Evolutionary conservation across 2,329 filamentous ascomycete genomes (phyloP).

Genomic region (Fusarium sp.): DNA sequence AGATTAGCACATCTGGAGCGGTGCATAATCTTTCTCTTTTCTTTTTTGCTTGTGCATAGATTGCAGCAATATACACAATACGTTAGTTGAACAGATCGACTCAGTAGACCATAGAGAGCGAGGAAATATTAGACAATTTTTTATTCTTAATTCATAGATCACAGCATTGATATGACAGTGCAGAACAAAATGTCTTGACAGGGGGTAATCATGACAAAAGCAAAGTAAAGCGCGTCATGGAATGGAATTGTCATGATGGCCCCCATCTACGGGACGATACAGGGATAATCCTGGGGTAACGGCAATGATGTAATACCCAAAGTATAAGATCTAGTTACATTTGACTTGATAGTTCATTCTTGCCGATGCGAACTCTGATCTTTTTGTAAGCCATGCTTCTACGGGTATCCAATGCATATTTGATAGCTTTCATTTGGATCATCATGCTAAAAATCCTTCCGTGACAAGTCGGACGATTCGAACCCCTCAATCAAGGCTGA

Average conservation of each 20-base stretch:
- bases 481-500: conserved; percentile 37
- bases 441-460: background rate
- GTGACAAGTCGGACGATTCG: background rate
- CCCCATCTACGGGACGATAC: conserved; percentile 11
- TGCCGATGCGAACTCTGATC: background rate
- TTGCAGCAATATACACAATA: conserved; percentile 3
- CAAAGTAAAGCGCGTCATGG: background rate
- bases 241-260: conserved; percentile 17
- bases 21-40: conserved; percentile 17
- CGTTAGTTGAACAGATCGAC: background rate
- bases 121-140: background rate
- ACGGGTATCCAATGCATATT: background rate
- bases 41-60: conserved; percentile 11
- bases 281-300: conserved; percentile 27
- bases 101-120: background rate
- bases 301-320: conserved; percentile 25
- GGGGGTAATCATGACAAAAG: background rate
- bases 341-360: background rate
- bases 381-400: too few species aligned
- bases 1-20: conserved; percentile 31
- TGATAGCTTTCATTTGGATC: background rate
- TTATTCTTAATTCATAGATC: background rate
- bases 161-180: background rate
- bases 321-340: background rate
- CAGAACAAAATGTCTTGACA: background rate